A percentile compares a stretch with the other conserved stretches of the same genome.
These are phyloP conservation scores for Melaleuca quinquenervia DNA, from an alignment of 345 rosid genomes.

Conservation along the genomic window DNA sequence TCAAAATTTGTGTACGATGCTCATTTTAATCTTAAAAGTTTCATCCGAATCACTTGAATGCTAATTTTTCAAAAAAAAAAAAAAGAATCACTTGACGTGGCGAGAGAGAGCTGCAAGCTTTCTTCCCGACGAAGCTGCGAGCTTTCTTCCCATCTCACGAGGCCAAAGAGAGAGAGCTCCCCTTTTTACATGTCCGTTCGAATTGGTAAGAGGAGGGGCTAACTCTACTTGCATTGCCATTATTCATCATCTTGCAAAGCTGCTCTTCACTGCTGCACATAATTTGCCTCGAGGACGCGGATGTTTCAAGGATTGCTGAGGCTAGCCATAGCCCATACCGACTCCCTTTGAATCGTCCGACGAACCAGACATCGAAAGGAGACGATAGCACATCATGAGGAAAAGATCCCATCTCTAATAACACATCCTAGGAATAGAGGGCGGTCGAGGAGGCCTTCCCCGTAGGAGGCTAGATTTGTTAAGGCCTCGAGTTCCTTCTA, in stretches of 20 bases:
- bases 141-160: no score
- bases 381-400: background rate
- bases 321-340: background rate
- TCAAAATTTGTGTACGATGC: no score
- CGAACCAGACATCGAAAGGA: background rate
- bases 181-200: background rate
- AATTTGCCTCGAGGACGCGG: background rate
- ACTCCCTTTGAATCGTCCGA: background rate
- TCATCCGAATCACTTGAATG: no score
- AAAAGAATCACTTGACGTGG: no score
- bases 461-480: background rate
- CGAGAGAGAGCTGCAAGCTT: no score
- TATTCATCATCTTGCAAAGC: background rate
- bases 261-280: background rate
- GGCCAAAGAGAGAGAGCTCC: background rate
- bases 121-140: no score
- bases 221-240: background rate
- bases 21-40: no score
- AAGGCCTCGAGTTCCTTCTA: background rate
- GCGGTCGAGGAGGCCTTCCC: background rate
- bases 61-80: no score
- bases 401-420: background rate
- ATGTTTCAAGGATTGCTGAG: background rate
- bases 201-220: background rate
- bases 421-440: background rate